A percentile compares a stretch with the other conserved stretches of the same genome.
These are phyloP conservation scores for Hypsizygus ulmarius DNA, from an alignment of 1,284 basidiomycete species.

Conservation along the genomic window DNA sequence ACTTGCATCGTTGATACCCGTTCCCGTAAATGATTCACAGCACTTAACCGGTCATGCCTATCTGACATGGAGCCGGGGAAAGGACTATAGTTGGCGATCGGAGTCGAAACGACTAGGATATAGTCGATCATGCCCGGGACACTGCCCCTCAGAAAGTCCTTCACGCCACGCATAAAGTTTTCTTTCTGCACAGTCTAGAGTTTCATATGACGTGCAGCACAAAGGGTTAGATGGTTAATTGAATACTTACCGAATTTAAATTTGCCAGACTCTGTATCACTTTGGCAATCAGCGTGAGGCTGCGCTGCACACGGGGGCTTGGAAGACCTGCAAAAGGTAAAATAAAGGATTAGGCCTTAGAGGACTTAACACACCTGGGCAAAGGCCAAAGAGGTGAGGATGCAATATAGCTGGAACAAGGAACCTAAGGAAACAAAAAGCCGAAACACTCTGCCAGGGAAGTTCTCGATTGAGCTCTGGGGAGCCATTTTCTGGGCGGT, in stretches of 20 bases:
- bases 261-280: slow-evolving; percentile 80
- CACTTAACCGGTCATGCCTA: slow-evolving; percentile 50
- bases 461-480: slow-evolving; percentile 51
- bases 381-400: slow-evolving; percentile 74
- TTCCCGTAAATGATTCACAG: slow-evolving; percentile 54
- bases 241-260: slow-evolving; percentile 58
- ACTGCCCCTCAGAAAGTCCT: slow-evolving; percentile 61
- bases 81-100: slow-evolving; percentile 35
- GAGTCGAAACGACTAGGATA: slow-evolving; percentile 65
- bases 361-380: slow-evolving; percentile 49
- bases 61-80: slow-evolving; percentile 33
- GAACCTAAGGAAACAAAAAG: slow-evolving; percentile 83
- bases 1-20: slow-evolving; percentile 50
- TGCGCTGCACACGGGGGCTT: slow-evolving; percentile 61
- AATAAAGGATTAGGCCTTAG: background rate
- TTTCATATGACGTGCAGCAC: background rate
- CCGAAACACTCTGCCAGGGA: slow-evolving; percentile 78
- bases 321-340: slow-evolving; percentile 54
- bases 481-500: slow-evolving; percentile 39
- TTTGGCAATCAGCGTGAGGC: slow-evolving; percentile 75
- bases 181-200: slow-evolving; percentile 63
- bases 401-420: slow-evolving; percentile 79
- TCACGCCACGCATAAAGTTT: slow-evolving; percentile 68
- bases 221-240: background rate
- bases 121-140: slow-evolving; percentile 72